A percentile compares a stretch with the other conserved stretches of the same genome.
phyloP scores from a whole-genome alignment of 495 filamentous ascomycete genomes.

The Usnea hakonensis region DNA sequence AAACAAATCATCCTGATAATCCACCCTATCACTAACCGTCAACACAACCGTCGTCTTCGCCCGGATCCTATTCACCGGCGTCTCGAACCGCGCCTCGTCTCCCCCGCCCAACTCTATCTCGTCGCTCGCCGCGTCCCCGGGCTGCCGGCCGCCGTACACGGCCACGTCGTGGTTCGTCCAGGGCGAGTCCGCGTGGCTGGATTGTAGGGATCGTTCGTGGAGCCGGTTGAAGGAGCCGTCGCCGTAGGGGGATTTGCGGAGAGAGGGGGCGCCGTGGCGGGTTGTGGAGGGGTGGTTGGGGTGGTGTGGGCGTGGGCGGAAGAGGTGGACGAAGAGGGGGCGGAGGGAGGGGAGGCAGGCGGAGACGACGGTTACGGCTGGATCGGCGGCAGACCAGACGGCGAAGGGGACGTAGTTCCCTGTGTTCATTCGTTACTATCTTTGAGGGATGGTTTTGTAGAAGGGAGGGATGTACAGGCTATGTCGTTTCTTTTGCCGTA shows the following conservation, averaged over 20 bases:
- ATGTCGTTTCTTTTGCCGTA: conserved; percentile 10
- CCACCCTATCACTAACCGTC: conserved; percentile 14
- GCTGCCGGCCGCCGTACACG: neutral
- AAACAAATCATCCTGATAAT: conserved; percentile 19
- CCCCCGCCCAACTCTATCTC: conserved; percentile 5
- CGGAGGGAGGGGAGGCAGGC: conserved; percentile 24
- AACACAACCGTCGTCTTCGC: conserved; percentile 15
- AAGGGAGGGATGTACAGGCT: neutral
- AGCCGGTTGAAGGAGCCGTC: conserved; percentile 10
- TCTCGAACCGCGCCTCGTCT: neutral
- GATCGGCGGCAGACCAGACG: conserved; percentile 24
- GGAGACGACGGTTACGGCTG: conserved; percentile 20
- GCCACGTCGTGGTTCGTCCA: conserved; percentile 2
- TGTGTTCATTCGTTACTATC: neutral
- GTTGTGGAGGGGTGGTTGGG: neutral
- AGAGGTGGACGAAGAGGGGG: conserved; percentile 17
- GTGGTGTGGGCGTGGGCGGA: conserved; percentile 7
- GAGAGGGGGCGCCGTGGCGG: neutral
- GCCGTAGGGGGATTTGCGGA: neutral
- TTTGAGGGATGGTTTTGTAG: neutral
- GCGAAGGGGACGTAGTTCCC: conserved; percentile 23
- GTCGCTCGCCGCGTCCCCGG: conserved; percentile 1
- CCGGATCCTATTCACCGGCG: conserved; percentile 11
- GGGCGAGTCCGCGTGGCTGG: neutral
- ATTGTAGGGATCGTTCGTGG: neutral